phyloP scores from a whole-genome alignment of 345 rosid species.

The Eucalyptus regnans region DNA sequence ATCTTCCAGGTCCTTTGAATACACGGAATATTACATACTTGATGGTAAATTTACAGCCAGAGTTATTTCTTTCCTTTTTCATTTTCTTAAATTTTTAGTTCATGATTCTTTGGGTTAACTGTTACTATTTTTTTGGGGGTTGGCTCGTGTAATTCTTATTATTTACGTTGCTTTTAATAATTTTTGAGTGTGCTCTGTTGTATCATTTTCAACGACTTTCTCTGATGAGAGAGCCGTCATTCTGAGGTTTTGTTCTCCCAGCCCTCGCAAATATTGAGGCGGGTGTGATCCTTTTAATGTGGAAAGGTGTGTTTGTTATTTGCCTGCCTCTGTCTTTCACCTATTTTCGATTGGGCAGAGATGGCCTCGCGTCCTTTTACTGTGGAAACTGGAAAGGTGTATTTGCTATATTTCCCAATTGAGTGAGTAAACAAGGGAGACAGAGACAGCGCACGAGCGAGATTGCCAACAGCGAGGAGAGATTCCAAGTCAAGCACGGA shows the following conservation, averaged over 20 bases:
- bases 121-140: background rate
- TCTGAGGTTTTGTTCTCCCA: background rate
- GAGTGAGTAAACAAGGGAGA: background rate
- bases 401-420: background rate
- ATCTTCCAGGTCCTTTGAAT: background rate
- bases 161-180: background rate
- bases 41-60: background rate
- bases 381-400: background rate
- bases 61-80: background rate
- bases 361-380: background rate
- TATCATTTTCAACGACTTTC: background rate
- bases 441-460: background rate
- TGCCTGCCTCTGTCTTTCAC: background rate
- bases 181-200: background rate
- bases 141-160: background rate
- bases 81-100: background rate
- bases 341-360: background rate
- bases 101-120: background rate
- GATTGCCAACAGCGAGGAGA: background rate
- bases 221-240: background rate
- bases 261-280: background rate
- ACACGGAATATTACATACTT: background rate
- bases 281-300: background rate
- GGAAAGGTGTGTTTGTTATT: background rate
- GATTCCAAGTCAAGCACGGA: background rate